These are phyloP conservation scores for Solanum gandarillasii DNA, from an alignment of 257 asterid species.

Conservation along the genomic window DNA sequence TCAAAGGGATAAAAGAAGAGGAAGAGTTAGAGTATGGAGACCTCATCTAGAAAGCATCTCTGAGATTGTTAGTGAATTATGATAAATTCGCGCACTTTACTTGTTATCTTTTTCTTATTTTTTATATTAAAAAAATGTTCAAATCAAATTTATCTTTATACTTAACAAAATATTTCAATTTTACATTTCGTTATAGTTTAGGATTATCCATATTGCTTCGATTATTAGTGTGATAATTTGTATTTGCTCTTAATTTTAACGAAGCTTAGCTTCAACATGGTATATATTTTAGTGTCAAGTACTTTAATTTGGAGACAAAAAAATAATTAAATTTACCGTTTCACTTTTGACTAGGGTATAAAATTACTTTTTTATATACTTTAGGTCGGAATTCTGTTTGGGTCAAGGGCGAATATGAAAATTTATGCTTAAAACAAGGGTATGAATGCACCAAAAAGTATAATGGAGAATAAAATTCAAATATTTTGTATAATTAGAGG, in stretches of 20 bases:
- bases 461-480: neutral
- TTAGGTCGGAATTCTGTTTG: neutral
- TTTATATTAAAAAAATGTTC: neutral
- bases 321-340: neutral
- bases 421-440: neutral
- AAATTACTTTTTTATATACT: neutral
- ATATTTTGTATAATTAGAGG: neutral
- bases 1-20: constrained; percentile 68
- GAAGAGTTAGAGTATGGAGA: constrained; percentile 74
- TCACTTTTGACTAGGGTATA: neutral
- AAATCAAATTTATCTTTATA: neutral
- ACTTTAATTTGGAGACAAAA: neutral
- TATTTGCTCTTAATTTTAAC: neutral
- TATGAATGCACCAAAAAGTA: neutral
- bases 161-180: neutral
- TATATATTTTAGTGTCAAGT: neutral
- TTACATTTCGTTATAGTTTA: neutral
- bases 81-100: neutral
- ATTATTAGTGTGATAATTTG: neutral
- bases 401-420: neutral
- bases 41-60: constrained; percentile 83
- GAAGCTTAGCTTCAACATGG: neutral
- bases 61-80: constrained; percentile 48
- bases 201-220: neutral
- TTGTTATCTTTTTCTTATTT: neutral